Base-by-base conservation (phyloP, 306 rosid species). In the Vicia villosa region DNA sequence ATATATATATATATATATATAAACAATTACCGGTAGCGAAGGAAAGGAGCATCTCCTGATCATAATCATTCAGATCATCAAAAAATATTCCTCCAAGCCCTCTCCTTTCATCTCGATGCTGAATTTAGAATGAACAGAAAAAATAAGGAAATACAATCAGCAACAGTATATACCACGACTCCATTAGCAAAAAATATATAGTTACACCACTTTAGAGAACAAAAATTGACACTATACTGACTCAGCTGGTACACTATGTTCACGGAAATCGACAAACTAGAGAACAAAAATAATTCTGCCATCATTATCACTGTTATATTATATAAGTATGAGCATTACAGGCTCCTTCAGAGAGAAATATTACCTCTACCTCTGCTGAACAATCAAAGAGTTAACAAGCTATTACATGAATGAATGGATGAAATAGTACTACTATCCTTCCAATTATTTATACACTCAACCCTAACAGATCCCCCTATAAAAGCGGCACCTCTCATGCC, bases 11-110 rank as follows among this genome's bases (percentile, higher is more conserved):
- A 70, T 45, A 15, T 36, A 34, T 54, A 69, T 47, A 34, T 56
- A 63, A 79, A 59, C 19, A 80, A 77, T 82, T 86, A 94, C 98
- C 97, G 8, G 92, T 91, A 65, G 98, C 88, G 79, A 94, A 94
- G 61, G 98, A 81, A 76, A 94, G 96, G 49, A 94, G 97, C 97
- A 94, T 94, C 89, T 90, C 98, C 83, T 88, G 98, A 75, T 94
- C 96, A 80, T 88, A 87, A 82, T 91, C 92, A 72, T 94, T 94
- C 59, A 94, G 80, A 84, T 94, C 98, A 43, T 94, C 97, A 52
- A 94, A 94, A 87, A 90, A 94, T 76, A 94, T 90, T 73, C 98
- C 98, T 59, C 98, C 98, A 69, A 94, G 97, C 10, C 98, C 98
- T 66, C 98, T 81, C 74, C 98, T 87, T 84, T 94, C 97, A 24